phyloP scores from a whole-genome alignment of 148 eudicot species.

The Tetragonia tetragonoides region DNA sequence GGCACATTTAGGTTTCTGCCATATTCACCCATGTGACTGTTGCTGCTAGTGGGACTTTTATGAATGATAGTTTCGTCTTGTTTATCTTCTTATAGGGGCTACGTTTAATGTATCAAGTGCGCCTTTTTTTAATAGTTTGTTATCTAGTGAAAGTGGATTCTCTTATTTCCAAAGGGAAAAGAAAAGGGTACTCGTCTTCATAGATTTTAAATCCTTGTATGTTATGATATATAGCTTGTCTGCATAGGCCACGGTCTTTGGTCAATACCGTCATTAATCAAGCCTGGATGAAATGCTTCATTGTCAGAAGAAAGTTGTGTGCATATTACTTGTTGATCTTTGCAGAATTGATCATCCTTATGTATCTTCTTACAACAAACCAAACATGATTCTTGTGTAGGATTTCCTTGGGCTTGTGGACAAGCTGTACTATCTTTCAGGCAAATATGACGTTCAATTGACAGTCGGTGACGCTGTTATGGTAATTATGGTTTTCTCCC shows the following conservation, averaged over 20 bases:
- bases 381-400: conserved; percentile 40
- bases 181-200: not conserved
- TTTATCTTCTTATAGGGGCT: too few species aligned
- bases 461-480: conserved; percentile 86
- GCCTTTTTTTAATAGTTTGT: not conserved
- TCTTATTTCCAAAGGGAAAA: too few species aligned
- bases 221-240: not conserved
- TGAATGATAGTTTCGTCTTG: too few species aligned
- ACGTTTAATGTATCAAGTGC: not conserved
- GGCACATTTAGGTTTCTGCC: too few species aligned
- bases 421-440: conserved; percentile 86
- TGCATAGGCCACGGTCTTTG: not conserved
- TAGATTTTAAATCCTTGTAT: conserved; percentile 2
- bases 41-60: too few species aligned
- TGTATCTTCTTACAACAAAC: not conserved
- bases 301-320: not conserved
- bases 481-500: conserved; percentile 43
- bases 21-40: too few species aligned
- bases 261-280: not conserved
- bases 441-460: conserved; percentile 72
- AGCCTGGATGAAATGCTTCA: not conserved
- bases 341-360: not conserved
- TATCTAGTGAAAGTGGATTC: not conserved
- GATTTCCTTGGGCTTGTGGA: conserved; percentile 96
- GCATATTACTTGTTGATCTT: not conserved